phyloP scores from a whole-genome alignment of 768 basidiomycete genomes.

The Lactarius quietus region DNA sequence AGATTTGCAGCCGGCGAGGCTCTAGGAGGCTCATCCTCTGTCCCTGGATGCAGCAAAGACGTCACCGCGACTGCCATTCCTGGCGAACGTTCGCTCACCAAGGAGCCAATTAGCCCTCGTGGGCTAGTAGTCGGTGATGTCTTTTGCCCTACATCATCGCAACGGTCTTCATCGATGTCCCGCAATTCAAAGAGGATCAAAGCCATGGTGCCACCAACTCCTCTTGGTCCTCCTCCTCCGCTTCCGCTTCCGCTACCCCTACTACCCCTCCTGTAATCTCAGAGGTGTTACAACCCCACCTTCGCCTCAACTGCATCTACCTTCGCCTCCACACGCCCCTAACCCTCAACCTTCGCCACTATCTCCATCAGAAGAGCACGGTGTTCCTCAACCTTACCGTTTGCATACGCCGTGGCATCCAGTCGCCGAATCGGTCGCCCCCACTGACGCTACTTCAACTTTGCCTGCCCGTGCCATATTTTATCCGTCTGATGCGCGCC shows the following conservation, averaged over 20 bases:
- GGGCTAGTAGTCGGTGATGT: background rate
- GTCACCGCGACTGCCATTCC: background rate
- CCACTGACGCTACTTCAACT: background rate
- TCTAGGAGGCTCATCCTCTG: background rate
- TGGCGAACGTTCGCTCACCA: background rate
- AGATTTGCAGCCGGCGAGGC: background rate
- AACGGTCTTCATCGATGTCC: too few species aligned
- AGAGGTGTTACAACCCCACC: background rate
- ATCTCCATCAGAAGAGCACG: background rate
- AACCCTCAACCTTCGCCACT: background rate
- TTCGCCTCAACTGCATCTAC: constrained; percentile 1
- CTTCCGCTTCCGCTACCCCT: background rate
- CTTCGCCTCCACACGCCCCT: background rate
- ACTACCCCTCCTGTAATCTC: background rate
- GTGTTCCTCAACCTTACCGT: background rate
- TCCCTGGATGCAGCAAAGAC: background rate
- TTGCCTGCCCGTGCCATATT: background rate
- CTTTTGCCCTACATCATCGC: background rate
- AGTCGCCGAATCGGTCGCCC: background rate
- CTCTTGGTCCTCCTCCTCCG: background rate
- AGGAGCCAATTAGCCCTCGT: background rate
- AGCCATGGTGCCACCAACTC: background rate
- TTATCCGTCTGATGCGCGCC: background rate
- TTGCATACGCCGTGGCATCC: background rate
- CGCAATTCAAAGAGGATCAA: background rate